Evolutionary conservation across 2,329 filamentous ascomycete species (phyloP).

Genomic region (Penicillium palitans): DNA sequence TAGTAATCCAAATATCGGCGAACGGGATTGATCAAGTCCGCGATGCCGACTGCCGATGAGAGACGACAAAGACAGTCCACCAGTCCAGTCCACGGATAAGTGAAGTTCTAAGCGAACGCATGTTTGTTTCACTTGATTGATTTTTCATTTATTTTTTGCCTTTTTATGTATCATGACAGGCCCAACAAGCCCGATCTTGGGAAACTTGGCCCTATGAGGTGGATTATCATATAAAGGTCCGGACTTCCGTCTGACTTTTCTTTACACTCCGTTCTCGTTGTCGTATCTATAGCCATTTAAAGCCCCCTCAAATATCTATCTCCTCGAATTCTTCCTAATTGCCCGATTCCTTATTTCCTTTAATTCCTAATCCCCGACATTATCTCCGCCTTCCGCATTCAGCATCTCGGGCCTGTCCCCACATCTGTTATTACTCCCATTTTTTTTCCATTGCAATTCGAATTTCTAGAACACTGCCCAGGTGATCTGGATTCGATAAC

Average conservation of each 20-base stretch:
- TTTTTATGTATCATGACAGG: background rate
- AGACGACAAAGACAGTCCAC: too few species aligned
- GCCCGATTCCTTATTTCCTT: too few species aligned
- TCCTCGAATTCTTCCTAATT: background rate
- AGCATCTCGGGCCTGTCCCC: background rate
- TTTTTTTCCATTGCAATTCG: background rate
- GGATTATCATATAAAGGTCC: background rate
- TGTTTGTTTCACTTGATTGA: too few species aligned
- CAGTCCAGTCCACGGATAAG: background rate
- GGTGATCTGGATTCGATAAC: background rate
- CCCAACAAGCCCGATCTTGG: background rate
- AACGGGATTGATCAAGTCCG: background rate
- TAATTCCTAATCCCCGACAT: background rate
- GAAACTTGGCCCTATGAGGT: background rate
- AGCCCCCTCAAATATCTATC: background rate
- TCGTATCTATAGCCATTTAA: background rate
- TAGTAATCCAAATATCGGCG: background rate
- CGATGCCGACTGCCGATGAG: background rate
- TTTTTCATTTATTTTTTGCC: background rate
- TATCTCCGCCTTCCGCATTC: background rate
- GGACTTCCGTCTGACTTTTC: background rate
- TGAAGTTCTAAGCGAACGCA: background rate
- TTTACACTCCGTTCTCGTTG: background rate
- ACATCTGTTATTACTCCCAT: background rate
- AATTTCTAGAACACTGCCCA: background rate